Base-by-base conservation (phyloP, 805 yeast species). In the Wickerhamiella spandovensis region DNA sequence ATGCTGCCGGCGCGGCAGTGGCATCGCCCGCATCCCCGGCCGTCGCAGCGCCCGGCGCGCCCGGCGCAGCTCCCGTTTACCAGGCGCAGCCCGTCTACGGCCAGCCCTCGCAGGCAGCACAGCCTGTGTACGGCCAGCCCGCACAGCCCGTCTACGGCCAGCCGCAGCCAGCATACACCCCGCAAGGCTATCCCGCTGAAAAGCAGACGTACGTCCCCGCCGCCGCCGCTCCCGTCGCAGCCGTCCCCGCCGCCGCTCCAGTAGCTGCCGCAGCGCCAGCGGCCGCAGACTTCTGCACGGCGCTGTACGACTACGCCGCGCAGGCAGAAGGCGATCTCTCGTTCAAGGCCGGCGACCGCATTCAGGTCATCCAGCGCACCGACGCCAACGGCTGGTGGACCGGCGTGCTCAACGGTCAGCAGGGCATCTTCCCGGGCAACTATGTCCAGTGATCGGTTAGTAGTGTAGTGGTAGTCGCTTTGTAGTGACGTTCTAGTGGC, bases 371-470 rank as follows among this genome's bases (percentile, higher is more conserved):
- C 2, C 84, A 87, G 62, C 81, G 86, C 61, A 83, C 95, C 0
- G 95, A 88, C 64, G 75, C 81, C 48, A 87, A 86, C 60, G 98
- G 95, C 5, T 92, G 98, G 98, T 92, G 98, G 98, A 87, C 96
- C 0, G 98, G 98, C 13, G 69, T 74, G 39, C 70, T 76, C 54
- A 85, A 87, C 59, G 97, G 96, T 8, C 82, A 73, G 52, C 81
- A 82, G 52, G 98, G 98, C 52, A 83, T 81, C 10, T 92, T 94
- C 72, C 98, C 98, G 5, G 98, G 96, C 9, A 92, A 90, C 64
- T 92, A 92, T 61, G 98, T 92, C 24, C 90, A 84, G 64, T 51
- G 48, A 37, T 8, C 13, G 9, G 18, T n/a, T 38, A n/a, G 10
- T n/a, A 38, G 43, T n/a, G 10, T 18, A n/a, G 35, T 13, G 12